These are phyloP conservation scores for Erysimum pusillum DNA, from an alignment of 441 rosid genomes.

Conservation along the genomic window DNA sequence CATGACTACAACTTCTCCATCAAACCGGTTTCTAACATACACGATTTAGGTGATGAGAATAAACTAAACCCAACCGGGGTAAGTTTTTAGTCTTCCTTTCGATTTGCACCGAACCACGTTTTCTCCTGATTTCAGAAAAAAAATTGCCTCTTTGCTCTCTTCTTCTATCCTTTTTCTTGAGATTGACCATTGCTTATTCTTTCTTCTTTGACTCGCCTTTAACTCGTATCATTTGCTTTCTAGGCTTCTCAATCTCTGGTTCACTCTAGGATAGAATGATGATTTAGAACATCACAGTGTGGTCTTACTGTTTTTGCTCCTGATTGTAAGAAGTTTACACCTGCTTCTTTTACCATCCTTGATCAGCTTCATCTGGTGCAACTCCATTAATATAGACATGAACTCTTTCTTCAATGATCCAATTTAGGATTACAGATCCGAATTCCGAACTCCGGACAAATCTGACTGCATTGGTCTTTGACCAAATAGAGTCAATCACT, in stretches of 20 bases:
- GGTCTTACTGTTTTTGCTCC: slow-evolving; percentile 2
- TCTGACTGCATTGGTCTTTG: slow-evolving; percentile 17
- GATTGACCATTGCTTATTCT: slow-evolving; percentile 4
- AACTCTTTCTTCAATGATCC: slow-evolving; percentile 19
- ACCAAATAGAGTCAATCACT: slow-evolving; percentile 14
- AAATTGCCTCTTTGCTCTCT: not conserved
- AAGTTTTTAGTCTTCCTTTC: not conserved
- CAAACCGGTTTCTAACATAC: slow-evolving; percentile 10
- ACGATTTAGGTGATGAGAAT: slow-evolving; percentile 6
- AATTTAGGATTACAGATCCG: slow-evolving; percentile 6
- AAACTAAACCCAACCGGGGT: slow-evolving; percentile 5
- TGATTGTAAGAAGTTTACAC: not conserved
- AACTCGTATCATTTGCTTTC: slow-evolving; percentile 10
- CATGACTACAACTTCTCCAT: slow-evolving; percentile 1
- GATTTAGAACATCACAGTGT: not conserved
- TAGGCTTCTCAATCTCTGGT: slow-evolving; percentile 20
- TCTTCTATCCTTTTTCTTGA: slow-evolving; percentile 4
- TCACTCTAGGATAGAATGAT: not conserved
- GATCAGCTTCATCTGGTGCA: slow-evolving; percentile 7
- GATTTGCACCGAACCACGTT: not conserved
- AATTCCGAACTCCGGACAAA: slow-evolving; percentile 6
- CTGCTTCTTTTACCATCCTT: not conserved
- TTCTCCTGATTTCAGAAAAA: not conserved
- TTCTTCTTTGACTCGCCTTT: not conserved
- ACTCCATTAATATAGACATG: not conserved